These are phyloP conservation scores for Rhexocercosporidium sp. DNA, from an alignment of 2,329 filamentous ascomycete genomes.

Conservation along the genomic window DNA sequence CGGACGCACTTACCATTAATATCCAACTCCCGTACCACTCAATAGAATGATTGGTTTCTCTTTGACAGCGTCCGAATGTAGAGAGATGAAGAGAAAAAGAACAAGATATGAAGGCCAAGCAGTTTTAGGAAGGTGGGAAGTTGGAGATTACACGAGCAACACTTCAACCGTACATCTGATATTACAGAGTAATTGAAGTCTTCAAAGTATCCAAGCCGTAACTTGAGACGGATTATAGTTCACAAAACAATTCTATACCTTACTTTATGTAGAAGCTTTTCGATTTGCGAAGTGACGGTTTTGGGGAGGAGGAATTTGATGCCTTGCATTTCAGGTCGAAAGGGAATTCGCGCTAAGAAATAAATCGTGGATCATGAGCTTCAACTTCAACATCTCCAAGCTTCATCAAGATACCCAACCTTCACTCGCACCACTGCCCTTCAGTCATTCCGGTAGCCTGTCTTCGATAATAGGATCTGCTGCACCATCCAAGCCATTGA, in stretches of 20 bases:
- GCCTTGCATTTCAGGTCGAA: background rate
- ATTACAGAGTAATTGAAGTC: too few species aligned
- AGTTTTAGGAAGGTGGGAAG: too few species aligned
- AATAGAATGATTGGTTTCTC: too few species aligned
- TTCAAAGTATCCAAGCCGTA: too few species aligned
- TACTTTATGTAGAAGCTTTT: background rate
- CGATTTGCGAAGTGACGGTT: background rate
- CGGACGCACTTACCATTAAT: background rate
- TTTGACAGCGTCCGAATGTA: too few species aligned
- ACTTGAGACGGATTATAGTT: too few species aligned
- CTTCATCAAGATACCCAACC: background rate
- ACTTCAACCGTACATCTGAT: too few species aligned
- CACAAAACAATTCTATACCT: too few species aligned
- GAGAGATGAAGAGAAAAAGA: too few species aligned
- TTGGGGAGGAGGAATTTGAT: background rate
- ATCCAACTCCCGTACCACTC: background rate
- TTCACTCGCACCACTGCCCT: background rate
- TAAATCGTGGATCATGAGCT: constrained; percentile 1
- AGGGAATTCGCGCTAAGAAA: constrained; percentile 4
- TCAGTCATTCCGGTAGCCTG: background rate
- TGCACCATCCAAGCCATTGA: too few species aligned
- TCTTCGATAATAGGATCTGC: background rate
- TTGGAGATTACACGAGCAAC: too few species aligned
- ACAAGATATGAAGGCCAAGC: too few species aligned
- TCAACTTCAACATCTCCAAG: constrained; percentile 1